These are phyloP conservation scores for Talaromyces sp. DNA, from an alignment of 2,329 filamentous ascomycete species.

Conservation along the genomic window DNA sequence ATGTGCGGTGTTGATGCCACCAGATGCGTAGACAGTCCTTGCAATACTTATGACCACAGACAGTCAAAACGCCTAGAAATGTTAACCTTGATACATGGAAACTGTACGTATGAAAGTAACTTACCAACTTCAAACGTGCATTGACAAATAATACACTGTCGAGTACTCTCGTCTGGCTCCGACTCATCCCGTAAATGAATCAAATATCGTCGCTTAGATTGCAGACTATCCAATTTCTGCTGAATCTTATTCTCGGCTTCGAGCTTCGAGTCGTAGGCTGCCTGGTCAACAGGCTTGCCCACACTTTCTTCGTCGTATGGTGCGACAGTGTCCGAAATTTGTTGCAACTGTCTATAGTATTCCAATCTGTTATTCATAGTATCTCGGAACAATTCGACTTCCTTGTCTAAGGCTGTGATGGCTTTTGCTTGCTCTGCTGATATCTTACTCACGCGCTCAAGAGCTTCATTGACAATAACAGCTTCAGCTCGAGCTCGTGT, in stretches of 20 bases:
- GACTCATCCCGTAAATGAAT: slow-evolving; percentile 59
- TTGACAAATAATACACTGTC: slow-evolving; percentile 84
- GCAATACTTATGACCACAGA: slow-evolving; percentile 90
- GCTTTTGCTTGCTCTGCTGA: slow-evolving; percentile 52
- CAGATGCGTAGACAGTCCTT: slow-evolving; percentile 79
- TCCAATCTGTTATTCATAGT: slow-evolving; percentile 83
- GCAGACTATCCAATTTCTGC: slow-evolving; percentile 58
- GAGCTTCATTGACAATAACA: slow-evolving; percentile 60
- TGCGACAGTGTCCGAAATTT: slow-evolving; percentile 81
- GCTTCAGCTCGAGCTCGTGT: slow-evolving; percentile 61
- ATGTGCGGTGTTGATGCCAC: slow-evolving; percentile 71
- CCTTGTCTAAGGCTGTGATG: slow-evolving; percentile 52
- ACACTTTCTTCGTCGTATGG: slow-evolving; percentile 64
- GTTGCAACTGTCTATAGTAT: slow-evolving; percentile 86
- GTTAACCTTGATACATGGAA: neutral
- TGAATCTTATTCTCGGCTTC: slow-evolving; percentile 52
- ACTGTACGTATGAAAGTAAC: slow-evolving; percentile 18
- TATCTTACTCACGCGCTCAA: slow-evolving; percentile 57
- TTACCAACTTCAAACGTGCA: slow-evolving; percentile 71
- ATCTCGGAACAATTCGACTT: slow-evolving; percentile 70
- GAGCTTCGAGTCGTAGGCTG: slow-evolving; percentile 42
- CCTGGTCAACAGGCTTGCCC: slow-evolving; percentile 54
- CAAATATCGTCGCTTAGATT: slow-evolving; percentile 74
- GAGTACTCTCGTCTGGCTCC: slow-evolving; percentile 57
- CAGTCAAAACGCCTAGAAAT: slow-evolving; percentile 52